These are phyloP conservation scores for Penicillium sumatraense DNA, from an alignment of 2,329 filamentous ascomycete species.

Conservation along the genomic window DNA sequence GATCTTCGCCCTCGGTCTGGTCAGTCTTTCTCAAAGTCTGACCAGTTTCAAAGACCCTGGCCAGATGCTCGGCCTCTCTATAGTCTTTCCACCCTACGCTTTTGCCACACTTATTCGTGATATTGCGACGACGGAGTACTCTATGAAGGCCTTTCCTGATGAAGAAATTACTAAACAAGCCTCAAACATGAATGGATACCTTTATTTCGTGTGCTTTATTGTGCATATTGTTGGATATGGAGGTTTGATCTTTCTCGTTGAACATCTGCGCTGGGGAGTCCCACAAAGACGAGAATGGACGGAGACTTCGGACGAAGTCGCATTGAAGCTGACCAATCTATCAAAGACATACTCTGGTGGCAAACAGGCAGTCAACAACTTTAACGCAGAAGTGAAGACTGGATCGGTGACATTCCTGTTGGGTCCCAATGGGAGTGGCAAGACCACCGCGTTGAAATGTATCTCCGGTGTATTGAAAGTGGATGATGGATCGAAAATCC, in stretches of 20 bases:
- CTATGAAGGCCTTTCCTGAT: background rate
- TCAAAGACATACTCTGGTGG: background rate
- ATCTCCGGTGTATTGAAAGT: slow-evolving; percentile 82
- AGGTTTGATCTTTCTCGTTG: slow-evolving; percentile 2
- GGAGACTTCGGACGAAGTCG: slow-evolving; percentile 1
- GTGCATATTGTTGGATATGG: slow-evolving; percentile 5
- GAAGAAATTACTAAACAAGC: background rate
- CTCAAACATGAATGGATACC: background rate
- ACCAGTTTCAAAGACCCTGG: background rate
- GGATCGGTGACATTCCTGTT: slow-evolving; percentile 54
- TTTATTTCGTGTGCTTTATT: slow-evolving; percentile 3
- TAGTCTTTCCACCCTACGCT: background rate
- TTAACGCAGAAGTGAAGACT: background rate
- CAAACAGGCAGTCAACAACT: slow-evolving; percentile 1
- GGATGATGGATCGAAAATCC: slow-evolving; percentile 73
- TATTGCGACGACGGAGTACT: background rate
- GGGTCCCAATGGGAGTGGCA: slow-evolving; percentile 88
- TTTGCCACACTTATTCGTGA: background rate
- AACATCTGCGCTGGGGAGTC: slow-evolving; percentile 5
- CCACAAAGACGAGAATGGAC: slow-evolving; percentile 5
- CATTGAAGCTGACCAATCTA: background rate
- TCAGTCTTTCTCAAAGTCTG: background rate
- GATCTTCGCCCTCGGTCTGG: background rate
- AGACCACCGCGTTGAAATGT: slow-evolving; percentile 85
- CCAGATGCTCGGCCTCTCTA: background rate